Evolutionary conservation across 2,329 filamentous ascomycete genomes (phyloP).

Genomic region (Trichoderma sp.): DNA sequence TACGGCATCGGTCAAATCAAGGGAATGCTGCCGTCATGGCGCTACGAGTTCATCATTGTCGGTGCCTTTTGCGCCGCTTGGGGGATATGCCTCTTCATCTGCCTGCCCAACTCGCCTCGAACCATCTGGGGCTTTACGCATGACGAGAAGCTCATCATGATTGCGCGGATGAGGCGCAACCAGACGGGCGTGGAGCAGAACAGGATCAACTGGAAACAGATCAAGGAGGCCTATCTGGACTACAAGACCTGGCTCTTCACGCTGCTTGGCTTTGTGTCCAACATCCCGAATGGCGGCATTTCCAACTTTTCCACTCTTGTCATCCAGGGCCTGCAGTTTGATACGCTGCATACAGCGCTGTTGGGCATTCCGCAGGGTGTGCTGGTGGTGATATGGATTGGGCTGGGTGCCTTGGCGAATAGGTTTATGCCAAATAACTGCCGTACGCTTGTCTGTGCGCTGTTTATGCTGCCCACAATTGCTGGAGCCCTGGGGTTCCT

Average conservation of each 20-base stretch:
- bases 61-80: conserved; percentile 59
- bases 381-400: conserved; percentile 44
- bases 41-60: conserved; percentile 69
- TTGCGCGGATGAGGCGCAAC: conserved; percentile 56
- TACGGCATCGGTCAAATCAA: conserved; percentile 63
- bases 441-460: conserved; percentile 54
- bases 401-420: conserved; percentile 44
- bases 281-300: conserved; percentile 60
- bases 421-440: conserved; percentile 46
- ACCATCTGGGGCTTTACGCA: conserved; percentile 54
- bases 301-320: conserved; percentile 63
- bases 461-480: conserved; percentile 62
- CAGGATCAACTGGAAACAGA: conserved; percentile 55
- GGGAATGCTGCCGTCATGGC: conserved; percentile 61
- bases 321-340: conserved; percentile 59
- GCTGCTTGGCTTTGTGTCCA: conserved; percentile 53
- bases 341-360: conserved; percentile 40
- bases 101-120: conserved; percentile 60
- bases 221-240: conserved; percentile 58
- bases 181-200: conserved; percentile 63
- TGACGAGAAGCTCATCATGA: conserved; percentile 55
- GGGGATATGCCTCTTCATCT: conserved; percentile 58
- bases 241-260: conserved; percentile 63
- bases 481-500: conserved; percentile 59
- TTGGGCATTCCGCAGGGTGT: conserved; percentile 44